Base-by-base conservation (phyloP, 345 rosid genomes). In the Raphanus raphanistrum region DNA sequence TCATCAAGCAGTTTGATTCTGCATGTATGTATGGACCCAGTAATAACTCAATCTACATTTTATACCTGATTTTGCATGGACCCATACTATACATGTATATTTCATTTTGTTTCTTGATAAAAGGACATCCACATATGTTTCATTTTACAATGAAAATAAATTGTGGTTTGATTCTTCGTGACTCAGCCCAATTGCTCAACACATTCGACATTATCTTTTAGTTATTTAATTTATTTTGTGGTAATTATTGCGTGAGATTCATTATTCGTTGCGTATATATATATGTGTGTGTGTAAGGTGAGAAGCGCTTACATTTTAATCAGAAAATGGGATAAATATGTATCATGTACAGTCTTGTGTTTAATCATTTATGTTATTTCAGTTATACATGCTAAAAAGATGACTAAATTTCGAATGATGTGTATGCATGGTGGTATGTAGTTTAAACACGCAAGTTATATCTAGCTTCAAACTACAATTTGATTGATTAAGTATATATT, bases 401-500 rank as follows among this genome's bases (percentile, higher is more conserved):
- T 50, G 6, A n/a, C 21, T 50, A 50, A 50, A 50, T 50, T 12
- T 50, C 16, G 55, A 13, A 5, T n/a, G 38, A 61, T 61, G 65
- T 6, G 64, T 59, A 28, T 29, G 65, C 33, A 28, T 50, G 55
- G 55, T 50, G 36, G 17, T 60, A 28, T 8, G 10, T 28, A 32
- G 36, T 73, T 25, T 62, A 33, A 69, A 73, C 35, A 63, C 33
- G 70, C 57, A 52, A 63, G 28, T 43, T 13, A 73, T 1, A 5
- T 63, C n/a, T 52, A 64, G 64, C 63, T 64, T 35, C 36, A 64
- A 25, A 73, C 63, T 52, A 50, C 36, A 73, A 33, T 50, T 29
- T 28, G 65, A 61, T 73, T 2, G 70, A 50, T 13, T 15, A 52
- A 52, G 6, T 25, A 36, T 35, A 58, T 13, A 31, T 38, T 15